Evolutionary conservation across 192 early-diverging fungal species (phyloP).

Genomic region (Rhizophagus sp.): DNA sequence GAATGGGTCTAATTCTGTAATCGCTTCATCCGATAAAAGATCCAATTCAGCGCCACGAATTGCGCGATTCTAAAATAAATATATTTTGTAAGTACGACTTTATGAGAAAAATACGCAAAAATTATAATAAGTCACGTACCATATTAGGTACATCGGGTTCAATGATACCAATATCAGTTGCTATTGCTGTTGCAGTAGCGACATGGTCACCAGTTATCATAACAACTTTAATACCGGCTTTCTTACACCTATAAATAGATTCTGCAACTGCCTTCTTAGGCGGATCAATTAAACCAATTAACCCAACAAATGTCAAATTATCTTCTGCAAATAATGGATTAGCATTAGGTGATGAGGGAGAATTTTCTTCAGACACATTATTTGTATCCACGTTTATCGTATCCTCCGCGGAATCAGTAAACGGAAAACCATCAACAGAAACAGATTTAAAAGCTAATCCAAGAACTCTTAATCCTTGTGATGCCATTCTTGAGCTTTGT

Average conservation of each 20-base stretch:
- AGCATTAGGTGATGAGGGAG: conserved; percentile 49
- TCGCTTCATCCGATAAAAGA: conserved; percentile 85
- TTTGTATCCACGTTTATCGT: conserved; percentile 40
- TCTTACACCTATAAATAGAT: conserved; percentile 77
- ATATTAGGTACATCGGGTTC: conserved; percentile 52
- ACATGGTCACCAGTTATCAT: conserved; percentile 99
- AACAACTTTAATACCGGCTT: conserved; percentile 92
- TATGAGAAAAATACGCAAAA: conserved; percentile 1
- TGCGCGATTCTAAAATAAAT: conserved; percentile 56
- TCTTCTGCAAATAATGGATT: conserved; percentile 58
- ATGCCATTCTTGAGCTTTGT: conserved; percentile 73
- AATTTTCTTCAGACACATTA: conserved; percentile 49
- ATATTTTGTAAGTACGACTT: neutral
- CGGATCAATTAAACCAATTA: conserved; percentile 94
- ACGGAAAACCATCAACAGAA: conserved; percentile 33
- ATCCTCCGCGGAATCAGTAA: conserved; percentile 35
- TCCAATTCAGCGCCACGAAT: conserved; percentile 92
- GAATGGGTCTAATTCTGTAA: conserved; percentile 79
- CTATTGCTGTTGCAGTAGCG: conserved; percentile 91
- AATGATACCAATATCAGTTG: conserved; percentile 85
- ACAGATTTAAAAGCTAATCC: conserved; percentile 79
- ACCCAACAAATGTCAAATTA: conserved; percentile 82
- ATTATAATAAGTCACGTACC: conserved; percentile 26
- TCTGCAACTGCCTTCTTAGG: conserved; percentile 82
- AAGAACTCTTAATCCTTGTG: conserved; percentile 83